Conservation (phyloP, 23 red algal species). For the Cyanidium caldarium region DNA sequence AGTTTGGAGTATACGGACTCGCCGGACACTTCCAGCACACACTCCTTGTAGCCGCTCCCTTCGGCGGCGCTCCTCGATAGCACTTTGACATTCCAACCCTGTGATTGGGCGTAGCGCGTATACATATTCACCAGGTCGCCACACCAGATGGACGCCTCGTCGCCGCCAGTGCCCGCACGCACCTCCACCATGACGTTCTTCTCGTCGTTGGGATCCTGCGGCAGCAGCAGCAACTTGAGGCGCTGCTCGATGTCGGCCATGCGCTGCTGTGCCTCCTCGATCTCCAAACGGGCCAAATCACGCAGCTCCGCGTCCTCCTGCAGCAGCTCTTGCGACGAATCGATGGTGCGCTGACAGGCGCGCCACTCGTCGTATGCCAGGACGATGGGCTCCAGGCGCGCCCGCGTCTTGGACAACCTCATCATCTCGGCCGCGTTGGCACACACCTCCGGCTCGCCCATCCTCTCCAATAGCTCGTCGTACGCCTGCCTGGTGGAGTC, state of each 20-base stretch:
- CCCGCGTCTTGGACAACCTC: conserved; percentile 68
- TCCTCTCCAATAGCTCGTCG: conserved; percentile 46
- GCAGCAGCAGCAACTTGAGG: conserved; percentile 54
- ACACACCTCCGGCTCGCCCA: conserved; percentile 58
- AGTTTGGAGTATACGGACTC: conserved; percentile 80
- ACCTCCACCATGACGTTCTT: conserved; percentile 94
- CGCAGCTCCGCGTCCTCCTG: conserved; percentile 72
- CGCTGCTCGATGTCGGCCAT: conserved; percentile 46
- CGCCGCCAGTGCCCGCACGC: conserved; percentile 88
- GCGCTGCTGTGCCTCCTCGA: neutral
- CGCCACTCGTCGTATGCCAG: conserved; percentile 66
- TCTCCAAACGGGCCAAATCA: conserved; percentile 73
- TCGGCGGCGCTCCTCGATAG: conserved; percentile 46
- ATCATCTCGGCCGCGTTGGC: conserved; percentile 51
- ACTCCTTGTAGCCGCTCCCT: conserved; percentile 74
- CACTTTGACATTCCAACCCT: conserved; percentile 26
- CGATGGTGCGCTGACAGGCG: conserved; percentile 1
- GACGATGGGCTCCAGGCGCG: conserved; percentile 63
- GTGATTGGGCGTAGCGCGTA: conserved; percentile 50
- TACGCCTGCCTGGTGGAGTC: conserved; percentile 54
- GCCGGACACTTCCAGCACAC: conserved; percentile 68
- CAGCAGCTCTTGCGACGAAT: conserved; percentile 4
- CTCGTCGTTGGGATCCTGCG: conserved; percentile 92
- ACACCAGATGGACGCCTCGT: conserved; percentile 85
- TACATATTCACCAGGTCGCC: conserved; percentile 83